A percentile compares a stretch with the other conserved stretches of the same genome.
phyloP scores from a whole-genome alignment of 1,284 basidiomycete species.

The Cryptococcus sp. region DNA sequence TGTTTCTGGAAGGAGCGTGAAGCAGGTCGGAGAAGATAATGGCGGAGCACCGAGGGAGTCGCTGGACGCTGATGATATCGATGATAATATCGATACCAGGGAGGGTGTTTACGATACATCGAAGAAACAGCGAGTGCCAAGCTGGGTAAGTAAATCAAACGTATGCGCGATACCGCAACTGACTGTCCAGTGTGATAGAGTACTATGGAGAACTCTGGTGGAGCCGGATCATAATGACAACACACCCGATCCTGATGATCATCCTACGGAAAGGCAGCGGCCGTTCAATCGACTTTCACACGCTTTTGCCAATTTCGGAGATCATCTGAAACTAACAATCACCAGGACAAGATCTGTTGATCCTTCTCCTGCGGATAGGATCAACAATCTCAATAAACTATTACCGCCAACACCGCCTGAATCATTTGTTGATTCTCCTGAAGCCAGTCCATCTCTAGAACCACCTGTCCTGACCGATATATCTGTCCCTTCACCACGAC shows the following conservation, averaged over 20 bases:
- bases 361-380: constrained; percentile 12
- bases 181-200: constrained; percentile 43
- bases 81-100: constrained; percentile 34
- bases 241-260: background rate
- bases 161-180: background rate
- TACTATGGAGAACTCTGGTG: constrained; percentile 46
- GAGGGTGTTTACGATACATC: constrained; percentile 51
- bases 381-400: constrained; percentile 6
- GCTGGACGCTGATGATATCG: constrained; percentile 22
- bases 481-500: background rate
- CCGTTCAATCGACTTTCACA: constrained; percentile 26
- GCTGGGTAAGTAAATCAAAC: constrained; percentile 42
- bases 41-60: constrained; percentile 6
- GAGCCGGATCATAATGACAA: constrained; percentile 24
- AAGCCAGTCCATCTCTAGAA: background rate
- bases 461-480: no score
- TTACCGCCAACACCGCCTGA: constrained; percentile 1
- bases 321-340: constrained; percentile 22
- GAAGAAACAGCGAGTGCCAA: constrained; percentile 52
- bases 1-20: constrained; percentile 24
- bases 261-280: background rate
- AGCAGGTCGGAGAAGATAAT: constrained; percentile 1
- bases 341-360: constrained; percentile 24
- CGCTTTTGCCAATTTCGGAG: constrained; percentile 29
- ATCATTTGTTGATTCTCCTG: background rate